phyloP scores from a whole-genome alignment of 208 protist species.

The Wallacemonas sp. region DNA sequence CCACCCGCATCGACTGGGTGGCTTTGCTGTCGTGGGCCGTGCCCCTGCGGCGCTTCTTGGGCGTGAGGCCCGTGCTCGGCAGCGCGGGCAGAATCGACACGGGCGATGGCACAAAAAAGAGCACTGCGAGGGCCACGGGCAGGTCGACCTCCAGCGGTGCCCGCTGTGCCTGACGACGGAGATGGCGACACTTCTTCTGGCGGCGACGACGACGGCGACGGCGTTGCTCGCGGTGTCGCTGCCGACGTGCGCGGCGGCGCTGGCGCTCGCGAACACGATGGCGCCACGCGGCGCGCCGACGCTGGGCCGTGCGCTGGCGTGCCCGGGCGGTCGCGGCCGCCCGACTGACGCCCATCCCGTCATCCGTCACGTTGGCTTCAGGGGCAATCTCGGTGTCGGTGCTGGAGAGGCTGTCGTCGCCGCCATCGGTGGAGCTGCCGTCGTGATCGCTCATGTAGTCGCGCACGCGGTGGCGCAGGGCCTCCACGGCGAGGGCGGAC shows the following conservation, averaged over 20 bases:
- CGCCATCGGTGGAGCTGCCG: background rate
- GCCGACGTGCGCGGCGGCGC: constrained; percentile 3
- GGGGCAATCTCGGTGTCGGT: background rate
- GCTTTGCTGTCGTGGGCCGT: background rate
- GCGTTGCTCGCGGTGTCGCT: background rate
- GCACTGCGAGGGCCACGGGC: constrained; percentile 21
- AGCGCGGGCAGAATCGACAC: background rate
- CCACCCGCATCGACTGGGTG: background rate
- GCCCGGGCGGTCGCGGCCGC: background rate
- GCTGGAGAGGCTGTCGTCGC: background rate
- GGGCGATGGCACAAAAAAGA: constrained; percentile 24
- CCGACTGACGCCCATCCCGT: no score
- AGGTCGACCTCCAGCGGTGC: constrained; percentile 19
- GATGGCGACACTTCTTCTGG: constrained; percentile 3
- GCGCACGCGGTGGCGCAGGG: background rate
- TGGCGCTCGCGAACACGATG: constrained; percentile 8
- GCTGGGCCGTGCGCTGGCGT: background rate
- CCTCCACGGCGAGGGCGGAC: constrained; percentile 18
- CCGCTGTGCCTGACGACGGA: constrained; percentile 5
- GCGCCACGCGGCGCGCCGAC: background rate
- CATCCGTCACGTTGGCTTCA: background rate
- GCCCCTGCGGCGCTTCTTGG: background rate
- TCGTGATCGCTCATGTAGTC: constrained; percentile 11
- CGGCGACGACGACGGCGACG: constrained; percentile 8
- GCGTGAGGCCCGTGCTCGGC: background rate